phyloP scores from a whole-genome alignment of 805 yeast genomes.

The Lipomyces japonicus region DNA sequence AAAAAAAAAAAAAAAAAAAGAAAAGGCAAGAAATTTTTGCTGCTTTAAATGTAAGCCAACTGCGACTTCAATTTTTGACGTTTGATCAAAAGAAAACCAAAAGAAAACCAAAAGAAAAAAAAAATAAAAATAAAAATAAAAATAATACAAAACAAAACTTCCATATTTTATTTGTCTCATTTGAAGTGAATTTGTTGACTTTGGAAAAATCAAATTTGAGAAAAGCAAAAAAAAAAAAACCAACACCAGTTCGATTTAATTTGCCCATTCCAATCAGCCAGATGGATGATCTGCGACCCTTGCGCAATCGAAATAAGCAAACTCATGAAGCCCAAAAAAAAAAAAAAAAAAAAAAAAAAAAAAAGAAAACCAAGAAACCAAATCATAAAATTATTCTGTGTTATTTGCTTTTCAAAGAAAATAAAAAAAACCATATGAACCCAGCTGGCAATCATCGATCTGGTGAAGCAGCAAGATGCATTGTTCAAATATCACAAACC shows the following conservation, averaged over 20 bases:
- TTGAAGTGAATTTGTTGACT: too few species aligned
- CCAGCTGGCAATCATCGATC: too few species aligned
- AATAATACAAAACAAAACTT: background rate
- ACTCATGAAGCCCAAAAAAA: background rate
- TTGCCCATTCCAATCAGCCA: too few species aligned
- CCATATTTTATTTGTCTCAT: too few species aligned
- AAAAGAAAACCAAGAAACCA: background rate
- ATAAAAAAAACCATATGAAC: constrained; percentile 1
- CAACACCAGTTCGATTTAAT: too few species aligned
- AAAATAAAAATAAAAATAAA: background rate
- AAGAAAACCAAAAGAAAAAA: background rate
- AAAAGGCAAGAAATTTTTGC: too few species aligned
- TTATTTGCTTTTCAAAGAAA: background rate
- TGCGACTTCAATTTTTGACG: background rate
- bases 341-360: background rate
- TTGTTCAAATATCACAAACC: background rate
- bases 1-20: too few species aligned
- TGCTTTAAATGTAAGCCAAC: too few species aligned
- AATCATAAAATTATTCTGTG: background rate
- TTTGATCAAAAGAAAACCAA: background rate
- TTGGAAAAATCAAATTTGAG: too few species aligned
- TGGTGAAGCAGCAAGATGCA: background rate
- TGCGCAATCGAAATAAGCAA: too few species aligned
- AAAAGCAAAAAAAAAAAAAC: too few species aligned
- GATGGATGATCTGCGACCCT: too few species aligned